A percentile compares a stretch with the other conserved stretches of the same genome.
phyloP scores from a whole-genome alignment of 2,329 filamentous ascomycete species.

The Aspergillus tanneri region DNA sequence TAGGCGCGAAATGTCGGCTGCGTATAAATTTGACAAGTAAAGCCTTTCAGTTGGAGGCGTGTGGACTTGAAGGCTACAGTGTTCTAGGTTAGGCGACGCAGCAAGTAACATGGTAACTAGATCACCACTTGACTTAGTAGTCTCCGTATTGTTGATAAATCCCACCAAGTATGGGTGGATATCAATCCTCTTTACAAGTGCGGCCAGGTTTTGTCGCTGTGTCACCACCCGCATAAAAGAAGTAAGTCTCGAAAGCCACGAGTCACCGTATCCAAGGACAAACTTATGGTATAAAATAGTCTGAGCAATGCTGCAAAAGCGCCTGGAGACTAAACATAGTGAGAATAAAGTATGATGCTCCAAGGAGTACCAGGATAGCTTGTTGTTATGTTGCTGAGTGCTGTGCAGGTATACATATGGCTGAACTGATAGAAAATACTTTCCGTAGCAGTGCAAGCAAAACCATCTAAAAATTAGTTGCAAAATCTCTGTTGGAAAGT shows the following conservation, averaged over 20 bases:
- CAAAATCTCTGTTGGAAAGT: too few species aligned
- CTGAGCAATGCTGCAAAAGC: conserved; percentile 16
- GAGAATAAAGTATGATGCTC: conserved; percentile 17
- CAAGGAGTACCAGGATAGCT: conserved; percentile 22
- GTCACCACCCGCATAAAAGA: conserved; percentile 23
- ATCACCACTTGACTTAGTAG: background rate
- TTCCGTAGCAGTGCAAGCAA: too few species aligned
- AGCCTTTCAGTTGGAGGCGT: background rate
- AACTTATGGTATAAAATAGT: conserved; percentile 25
- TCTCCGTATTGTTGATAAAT: background rate
- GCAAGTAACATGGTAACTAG: conserved; percentile 9
- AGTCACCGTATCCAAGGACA: conserved; percentile 24
- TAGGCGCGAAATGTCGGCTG: conserved; percentile 1
- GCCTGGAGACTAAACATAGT: conserved; percentile 21
- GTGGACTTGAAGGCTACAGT: conserved; percentile 9
- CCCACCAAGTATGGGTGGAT: conserved; percentile 6
- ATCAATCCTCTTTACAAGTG: conserved; percentile 6
- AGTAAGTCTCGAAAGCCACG: conserved; percentile 21
- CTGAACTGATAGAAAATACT: too few species aligned
- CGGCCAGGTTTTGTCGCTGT: conserved; percentile 19
- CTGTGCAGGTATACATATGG: too few species aligned
- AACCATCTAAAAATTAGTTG: too few species aligned
- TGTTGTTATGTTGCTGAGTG: conserved; percentile 10
- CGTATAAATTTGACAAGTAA: background rate
- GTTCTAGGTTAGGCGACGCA: conserved; percentile 8